phyloP scores from a whole-genome alignment of 176 grass and related monocot genomes.

The Melocanna baccifera region DNA sequence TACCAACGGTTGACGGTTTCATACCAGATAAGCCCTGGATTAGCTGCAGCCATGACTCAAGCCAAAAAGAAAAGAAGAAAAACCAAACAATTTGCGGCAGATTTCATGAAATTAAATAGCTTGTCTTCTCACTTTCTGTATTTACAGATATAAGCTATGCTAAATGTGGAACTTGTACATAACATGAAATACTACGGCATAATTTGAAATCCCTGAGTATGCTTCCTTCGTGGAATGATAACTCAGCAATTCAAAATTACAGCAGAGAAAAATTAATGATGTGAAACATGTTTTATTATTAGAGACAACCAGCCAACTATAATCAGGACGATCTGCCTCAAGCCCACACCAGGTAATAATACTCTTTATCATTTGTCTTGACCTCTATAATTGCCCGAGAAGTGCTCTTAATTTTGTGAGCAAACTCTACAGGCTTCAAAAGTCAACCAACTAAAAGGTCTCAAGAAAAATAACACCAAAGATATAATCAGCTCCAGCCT shows the following conservation, averaged over 20 bases:
- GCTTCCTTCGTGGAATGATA: background rate
- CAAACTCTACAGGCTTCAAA: background rate
- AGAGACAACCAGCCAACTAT: background rate
- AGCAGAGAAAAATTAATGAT: background rate
- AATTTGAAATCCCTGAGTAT: background rate
- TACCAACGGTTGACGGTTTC: background rate
- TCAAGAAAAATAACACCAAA: background rate
- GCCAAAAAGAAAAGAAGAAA: background rate
- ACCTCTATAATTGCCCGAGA: background rate
- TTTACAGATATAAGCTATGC: background rate
- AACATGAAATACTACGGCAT: background rate
- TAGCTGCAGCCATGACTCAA: background rate
- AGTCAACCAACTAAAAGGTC: background rate
- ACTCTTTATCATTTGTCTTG: background rate
- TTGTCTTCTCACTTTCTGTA: background rate
- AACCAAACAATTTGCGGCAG: background rate
- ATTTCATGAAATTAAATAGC: background rate
- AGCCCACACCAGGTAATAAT: background rate
- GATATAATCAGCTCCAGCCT: background rate
- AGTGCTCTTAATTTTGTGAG: background rate
- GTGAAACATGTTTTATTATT: background rate
- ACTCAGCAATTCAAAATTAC: background rate
- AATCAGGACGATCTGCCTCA: background rate
- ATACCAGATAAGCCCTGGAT: background rate
- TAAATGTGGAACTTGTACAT: background rate